Evolutionary conservation across 1,139 yeast species (phyloP), one percentile per base, ranked within the genome.

Genomic region (Pichia kudriavzevii): DNA sequence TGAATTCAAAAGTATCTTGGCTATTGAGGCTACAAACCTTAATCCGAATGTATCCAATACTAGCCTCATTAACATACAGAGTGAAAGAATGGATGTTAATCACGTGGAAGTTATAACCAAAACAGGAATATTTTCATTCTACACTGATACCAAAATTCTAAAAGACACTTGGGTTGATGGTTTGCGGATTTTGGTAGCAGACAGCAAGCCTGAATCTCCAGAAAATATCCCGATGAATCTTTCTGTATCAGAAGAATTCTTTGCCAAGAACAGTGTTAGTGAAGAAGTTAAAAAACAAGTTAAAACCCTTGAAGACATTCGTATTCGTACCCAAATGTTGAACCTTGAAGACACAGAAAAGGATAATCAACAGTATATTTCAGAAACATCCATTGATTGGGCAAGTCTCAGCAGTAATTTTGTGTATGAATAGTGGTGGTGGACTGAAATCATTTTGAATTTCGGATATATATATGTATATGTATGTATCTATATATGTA

Each of bases 91-190:
- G 39, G 44, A 36, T 41, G 43, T 50, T n/a, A 47, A 51, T 32
- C 44, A 55, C 32, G 52, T 63, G 7, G 49, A 48, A 6, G 52
- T 53, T 3, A 45, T 52, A 16, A 50, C 58, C 1, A 47, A 59
- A 38, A 48, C 47, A 11, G 43, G 45, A 3, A 30, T 75, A 12
- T 64, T 83, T 40, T 59, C 67, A 17, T 79, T 83, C 48, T 82
- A 70, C 55, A 72, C 83, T 7, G 91, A 82, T 44, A 79, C 87
- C 5, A 71, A 73, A 42, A 85, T 79, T 34, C 70, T 75, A 40
- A 76, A 81, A 35, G 73, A 72, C 40, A 75, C 79, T 9, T 84
- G 94, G 93, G 64, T 79, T 30, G 94, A 84, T 58, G 95, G 94
- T 1, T 58, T 84, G 39, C 75, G 74, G 53, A 65, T 83, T 69